phyloP scores from a whole-genome alignment of 208 protist species.

The Lotmaria passim region DNA sequence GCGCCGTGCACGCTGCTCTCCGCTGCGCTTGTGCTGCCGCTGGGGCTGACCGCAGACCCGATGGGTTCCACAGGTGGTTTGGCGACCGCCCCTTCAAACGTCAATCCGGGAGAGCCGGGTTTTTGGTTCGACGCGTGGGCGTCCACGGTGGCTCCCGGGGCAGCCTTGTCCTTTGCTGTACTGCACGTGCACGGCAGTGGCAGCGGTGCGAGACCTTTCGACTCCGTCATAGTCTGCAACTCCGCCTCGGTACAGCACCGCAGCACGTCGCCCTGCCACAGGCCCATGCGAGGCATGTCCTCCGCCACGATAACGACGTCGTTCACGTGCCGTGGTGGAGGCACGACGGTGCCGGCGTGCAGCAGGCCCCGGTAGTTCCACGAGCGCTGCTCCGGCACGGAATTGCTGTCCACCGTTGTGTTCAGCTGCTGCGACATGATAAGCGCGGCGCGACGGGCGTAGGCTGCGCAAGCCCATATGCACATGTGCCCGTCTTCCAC shows the following conservation, averaged over 20 bases:
- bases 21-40: constrained; percentile 5
- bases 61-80: background rate
- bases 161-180: background rate
- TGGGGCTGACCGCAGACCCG: background rate
- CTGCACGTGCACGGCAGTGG: constrained; percentile 27
- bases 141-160: background rate
- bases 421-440: constrained; percentile 76
- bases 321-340: constrained; percentile 41
- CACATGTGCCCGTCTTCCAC: constrained; percentile 75
- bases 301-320: constrained; percentile 69
- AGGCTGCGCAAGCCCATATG: constrained; percentile 74
- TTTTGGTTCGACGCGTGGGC: background rate
- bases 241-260: constrained; percentile 71
- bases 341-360: constrained; percentile 46
- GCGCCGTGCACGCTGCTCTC: background rate
- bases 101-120: background rate
- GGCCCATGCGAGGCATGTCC: constrained; percentile 52
- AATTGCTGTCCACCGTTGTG: constrained; percentile 59
- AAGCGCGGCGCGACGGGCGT: constrained; percentile 71
- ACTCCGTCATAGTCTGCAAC: constrained; percentile 21
- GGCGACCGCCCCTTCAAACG: no score
- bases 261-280: constrained; percentile 80
- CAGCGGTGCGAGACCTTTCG: constrained; percentile 18
- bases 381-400: constrained; percentile 55
- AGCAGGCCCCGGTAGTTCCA: constrained; percentile 74